Base-by-base conservation (phyloP, 352 stramenopile species). In the Phytopythium chamaehyphon region DNA sequence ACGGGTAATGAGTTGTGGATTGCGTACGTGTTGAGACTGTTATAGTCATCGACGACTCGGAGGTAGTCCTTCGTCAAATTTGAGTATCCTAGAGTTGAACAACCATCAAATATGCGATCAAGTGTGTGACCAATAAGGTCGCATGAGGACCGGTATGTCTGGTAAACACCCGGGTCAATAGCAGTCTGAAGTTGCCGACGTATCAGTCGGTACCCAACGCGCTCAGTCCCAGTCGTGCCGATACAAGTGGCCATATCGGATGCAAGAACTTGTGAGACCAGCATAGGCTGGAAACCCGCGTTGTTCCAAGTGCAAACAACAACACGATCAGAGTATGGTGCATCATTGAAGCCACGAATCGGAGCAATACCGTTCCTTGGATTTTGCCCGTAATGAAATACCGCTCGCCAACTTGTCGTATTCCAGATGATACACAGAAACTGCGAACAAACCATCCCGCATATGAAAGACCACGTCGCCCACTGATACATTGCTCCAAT, bases 271-370 rank as follows among this genome's bases (percentile, higher is more conserved):
- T 58, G 8, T 15, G 47, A 57, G 6, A 71, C 55, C 12, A 81
- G 61, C 12, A 71, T 57, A 1, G 76, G 65, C 11, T 60, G 47
- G 51, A 70, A 83, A 0, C 43, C 37, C 2, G 45, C 46, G 1
- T 62, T 64, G 11, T 66, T 49, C 2, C 53, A 33, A 2, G 66
- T 48, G 31, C 74, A 86, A 1, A 70, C 62, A 15, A 83, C 46
- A 7, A 55, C 57, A 1, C 71, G 69, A 46, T 83, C 74, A 5
- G 59, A 46, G 44, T 73, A 84, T 3, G 68, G 72, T 19, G 72
- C 57, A 35, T 86, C 75, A 46, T 78, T 86, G 0, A 40, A 43
- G 1, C 75, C 71, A 1, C 42, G 14, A 19, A 80, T 61, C 18
- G 58, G 19, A 16, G 42, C 64, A 9, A 53, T 28, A 0, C 61